These are phyloP conservation scores for Wickerhamomyces rabaulensis DNA, from an alignment of 805 yeast genomes.

Conservation along the genomic window DNA sequence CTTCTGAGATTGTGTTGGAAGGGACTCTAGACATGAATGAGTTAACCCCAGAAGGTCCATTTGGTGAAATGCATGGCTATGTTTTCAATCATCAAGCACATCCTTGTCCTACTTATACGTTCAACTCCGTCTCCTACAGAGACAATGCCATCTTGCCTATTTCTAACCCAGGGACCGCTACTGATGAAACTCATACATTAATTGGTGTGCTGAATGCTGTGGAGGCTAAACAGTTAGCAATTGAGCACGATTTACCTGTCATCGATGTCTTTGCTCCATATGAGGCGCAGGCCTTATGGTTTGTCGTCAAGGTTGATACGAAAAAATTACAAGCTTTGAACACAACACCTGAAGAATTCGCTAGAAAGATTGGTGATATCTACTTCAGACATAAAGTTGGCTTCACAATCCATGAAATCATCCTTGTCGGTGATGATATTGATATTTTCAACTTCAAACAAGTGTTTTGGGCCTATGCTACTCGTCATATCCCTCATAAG, in stretches of 20 bases:
- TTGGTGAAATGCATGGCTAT: constrained; percentile 29
- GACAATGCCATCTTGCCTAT: constrained; percentile 24
- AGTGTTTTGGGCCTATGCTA: constrained; percentile 25
- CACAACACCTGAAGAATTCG: constrained; percentile 16
- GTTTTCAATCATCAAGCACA: constrained; percentile 20
- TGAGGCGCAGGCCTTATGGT: constrained; percentile 23
- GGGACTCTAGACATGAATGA: constrained; percentile 19
- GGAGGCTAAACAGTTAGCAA: constrained; percentile 11
- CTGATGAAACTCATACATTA: constrained; percentile 27
- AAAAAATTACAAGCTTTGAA: constrained; percentile 19
- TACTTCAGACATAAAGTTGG: constrained; percentile 15
- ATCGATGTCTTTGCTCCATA: constrained; percentile 24
- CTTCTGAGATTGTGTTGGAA: constrained; percentile 24
- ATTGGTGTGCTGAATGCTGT: constrained; percentile 23
- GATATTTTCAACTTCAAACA: constrained; percentile 24
- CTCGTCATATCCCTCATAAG: constrained; percentile 24
- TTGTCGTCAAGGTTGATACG: constrained; percentile 19
- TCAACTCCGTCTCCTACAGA: constrained; percentile 21
- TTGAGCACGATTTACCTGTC: constrained; percentile 11
- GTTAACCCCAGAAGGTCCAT: constrained; percentile 23
- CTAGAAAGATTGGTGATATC: constrained; percentile 18
- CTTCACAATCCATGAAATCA: constrained; percentile 21
- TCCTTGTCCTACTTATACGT: constrained; percentile 24
- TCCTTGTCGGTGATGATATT: constrained; percentile 25
- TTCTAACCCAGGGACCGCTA: constrained; percentile 23